A percentile compares a stretch with the other conserved stretches of the same genome.
phyloP scores from a whole-genome alignment of 345 rosid genomes.

The Odontarrhena argentea region DNA sequence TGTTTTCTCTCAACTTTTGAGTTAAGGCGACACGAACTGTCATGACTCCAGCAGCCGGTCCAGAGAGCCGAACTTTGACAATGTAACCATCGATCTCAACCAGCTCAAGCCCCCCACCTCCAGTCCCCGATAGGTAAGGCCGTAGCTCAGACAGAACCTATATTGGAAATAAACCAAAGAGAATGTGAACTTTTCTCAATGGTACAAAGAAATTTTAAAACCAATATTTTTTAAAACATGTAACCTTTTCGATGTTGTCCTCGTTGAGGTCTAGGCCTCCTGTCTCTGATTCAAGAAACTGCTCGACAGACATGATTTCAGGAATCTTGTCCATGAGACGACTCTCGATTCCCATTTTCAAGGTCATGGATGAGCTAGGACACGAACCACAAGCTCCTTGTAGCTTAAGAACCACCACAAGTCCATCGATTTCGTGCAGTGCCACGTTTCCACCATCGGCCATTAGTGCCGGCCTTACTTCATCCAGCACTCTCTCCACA shows the following conservation, averaged over 20 bases:
- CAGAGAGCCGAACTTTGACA: constrained; percentile 69
- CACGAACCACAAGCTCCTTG: constrained; percentile 99
- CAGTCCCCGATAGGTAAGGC: constrained; percentile 86
- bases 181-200: too few relatives aligned
- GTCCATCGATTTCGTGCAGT: constrained; percentile 91
- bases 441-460: constrained; percentile 97
- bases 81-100: constrained; percentile 65
- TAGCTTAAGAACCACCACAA: constrained; percentile 81
- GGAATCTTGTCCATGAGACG: constrained; percentile 90
- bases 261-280: constrained; percentile 73
- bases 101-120: constrained; percentile 86
- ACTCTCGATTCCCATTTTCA: constrained; percentile 92
- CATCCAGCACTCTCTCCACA: constrained; percentile 85
- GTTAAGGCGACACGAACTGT: constrained; percentile 88
- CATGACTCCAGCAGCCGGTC: constrained; percentile 92
- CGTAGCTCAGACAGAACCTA: constrained; percentile 86
- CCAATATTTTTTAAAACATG: background rate
- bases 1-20: constrained; percentile 86
- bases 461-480: constrained; percentile 87
- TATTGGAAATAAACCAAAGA: constrained; percentile 4
- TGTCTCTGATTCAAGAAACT: constrained; percentile 77
- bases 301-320: constrained; percentile 83
- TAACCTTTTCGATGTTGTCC: constrained; percentile 81
- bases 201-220: too few relatives aligned
- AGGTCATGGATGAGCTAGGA: constrained; percentile 94